Conservation (phyloP, 2,329 filamentous ascomycete species). For the Fusarium concolor region DNA sequence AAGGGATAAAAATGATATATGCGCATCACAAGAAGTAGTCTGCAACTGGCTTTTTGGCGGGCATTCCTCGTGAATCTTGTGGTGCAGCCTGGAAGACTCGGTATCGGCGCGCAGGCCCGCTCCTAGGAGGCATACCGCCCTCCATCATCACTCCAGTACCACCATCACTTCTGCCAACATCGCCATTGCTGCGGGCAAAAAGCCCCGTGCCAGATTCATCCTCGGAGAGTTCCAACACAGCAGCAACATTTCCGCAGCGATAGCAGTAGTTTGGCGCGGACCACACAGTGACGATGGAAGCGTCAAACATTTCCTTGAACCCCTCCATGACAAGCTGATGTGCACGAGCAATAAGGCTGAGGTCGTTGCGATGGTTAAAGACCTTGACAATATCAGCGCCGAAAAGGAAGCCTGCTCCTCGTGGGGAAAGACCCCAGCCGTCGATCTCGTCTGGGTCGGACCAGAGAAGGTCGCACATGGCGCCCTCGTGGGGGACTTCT, state of each 20-base stretch:
- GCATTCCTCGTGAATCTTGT: constrained; percentile 96
- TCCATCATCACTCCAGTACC: constrained; percentile 63
- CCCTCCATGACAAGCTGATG: constrained; percentile 99
- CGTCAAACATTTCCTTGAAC: constrained; percentile 99
- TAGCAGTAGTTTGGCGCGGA: constrained; percentile 98
- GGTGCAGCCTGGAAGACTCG: constrained; percentile 96
- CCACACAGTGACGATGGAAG: constrained; percentile 98
- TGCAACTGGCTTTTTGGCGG: constrained; percentile 96
- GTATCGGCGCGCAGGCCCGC: constrained; percentile 88
- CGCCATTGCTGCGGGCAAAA: constrained; percentile 78
- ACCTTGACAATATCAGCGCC: constrained; percentile 94
- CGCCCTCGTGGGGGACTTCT: constrained; percentile 97
- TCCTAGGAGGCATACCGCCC: constrained; percentile 57
- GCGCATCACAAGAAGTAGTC: constrained; percentile 85
- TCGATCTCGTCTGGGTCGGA: constrained; percentile 98
- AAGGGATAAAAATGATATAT: background rate
- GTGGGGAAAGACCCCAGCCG: constrained; percentile 93
- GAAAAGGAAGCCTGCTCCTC: constrained; percentile 95
- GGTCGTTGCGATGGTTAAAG: constrained; percentile 94
- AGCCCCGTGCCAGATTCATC: constrained; percentile 80
- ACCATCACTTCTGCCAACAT: constrained; percentile 69
- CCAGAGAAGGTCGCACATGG: constrained; percentile 99
- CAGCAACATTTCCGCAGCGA: constrained; percentile 93
- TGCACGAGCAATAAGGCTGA: constrained; percentile 90
- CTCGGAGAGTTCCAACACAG: constrained; percentile 91